These are phyloP conservation scores for Talaromyces albobiverticillius DNA, from an alignment of 2,329 filamentous ascomycete genomes.

Conservation along the genomic window DNA sequence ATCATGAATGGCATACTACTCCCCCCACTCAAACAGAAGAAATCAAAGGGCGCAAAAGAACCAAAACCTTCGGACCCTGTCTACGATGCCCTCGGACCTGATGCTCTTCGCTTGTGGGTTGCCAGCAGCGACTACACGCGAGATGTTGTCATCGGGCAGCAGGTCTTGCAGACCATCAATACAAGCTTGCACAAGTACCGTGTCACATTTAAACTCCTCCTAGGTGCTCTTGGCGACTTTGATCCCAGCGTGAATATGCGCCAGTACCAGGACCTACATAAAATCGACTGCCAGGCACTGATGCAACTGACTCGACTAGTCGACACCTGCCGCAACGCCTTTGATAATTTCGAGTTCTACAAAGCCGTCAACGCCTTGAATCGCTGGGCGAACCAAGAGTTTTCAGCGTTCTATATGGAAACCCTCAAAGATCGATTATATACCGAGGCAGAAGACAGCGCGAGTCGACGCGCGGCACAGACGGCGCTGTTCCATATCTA, in stretches of 20 bases:
- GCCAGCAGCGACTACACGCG: conserved; percentile 88
- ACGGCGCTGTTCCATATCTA: conserved; percentile 62
- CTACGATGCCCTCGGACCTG: conserved; percentile 75
- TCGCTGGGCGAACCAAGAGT: conserved; percentile 74
- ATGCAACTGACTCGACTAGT: conserved; percentile 68
- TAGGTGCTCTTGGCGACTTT: conserved; percentile 67
- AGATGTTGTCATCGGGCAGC: conserved; percentile 78
- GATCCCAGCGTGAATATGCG: conserved; percentile 38
- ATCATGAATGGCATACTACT: conserved; percentile 83
- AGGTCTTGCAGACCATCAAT: conserved; percentile 74
- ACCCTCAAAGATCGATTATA: conserved; percentile 89
- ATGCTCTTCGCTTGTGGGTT: conserved; percentile 86
- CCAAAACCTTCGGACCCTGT: conserved; percentile 33
- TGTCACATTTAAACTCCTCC: conserved; percentile 83
- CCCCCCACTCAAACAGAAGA: conserved; percentile 65
- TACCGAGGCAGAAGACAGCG: conserved; percentile 68
- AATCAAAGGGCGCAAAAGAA: conserved; percentile 49
- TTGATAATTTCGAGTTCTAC: conserved; percentile 75
- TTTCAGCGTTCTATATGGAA: conserved; percentile 94
- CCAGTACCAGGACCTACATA: conserved; percentile 51
- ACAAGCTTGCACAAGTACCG: conserved; percentile 80
- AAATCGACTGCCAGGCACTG: conserved; percentile 71
- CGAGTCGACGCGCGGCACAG: conserved; percentile 57
- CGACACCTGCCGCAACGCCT: conserved; percentile 62
- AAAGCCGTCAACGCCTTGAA: conserved; percentile 71